These are phyloP conservation scores for Penicillium crustosum DNA, from an alignment of 2,329 filamentous ascomycete species.

Conservation along the genomic window DNA sequence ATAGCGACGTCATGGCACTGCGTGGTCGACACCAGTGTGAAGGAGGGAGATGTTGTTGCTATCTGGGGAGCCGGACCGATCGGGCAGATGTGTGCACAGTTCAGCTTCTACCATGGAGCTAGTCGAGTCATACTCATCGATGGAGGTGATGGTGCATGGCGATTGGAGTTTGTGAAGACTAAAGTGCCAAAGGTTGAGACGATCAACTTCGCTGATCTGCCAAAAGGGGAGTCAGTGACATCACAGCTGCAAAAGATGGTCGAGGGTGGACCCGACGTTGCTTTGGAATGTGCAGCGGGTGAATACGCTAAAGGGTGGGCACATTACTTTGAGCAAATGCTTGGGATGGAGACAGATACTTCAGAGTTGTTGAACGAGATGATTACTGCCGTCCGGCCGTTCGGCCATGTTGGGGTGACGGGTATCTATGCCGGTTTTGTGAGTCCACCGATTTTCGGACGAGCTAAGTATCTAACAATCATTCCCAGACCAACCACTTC, in stretches of 20 bases:
- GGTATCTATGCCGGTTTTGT: slow-evolving; percentile 65
- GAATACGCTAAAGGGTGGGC: slow-evolving; percentile 64
- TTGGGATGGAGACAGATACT: slow-evolving; percentile 79
- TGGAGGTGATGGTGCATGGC: slow-evolving; percentile 59
- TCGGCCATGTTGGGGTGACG: slow-evolving; percentile 71
- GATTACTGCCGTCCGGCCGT: slow-evolving; percentile 55
- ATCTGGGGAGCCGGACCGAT: slow-evolving; percentile 88
- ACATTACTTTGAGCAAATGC: slow-evolving; percentile 58
- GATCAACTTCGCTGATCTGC: slow-evolving; percentile 67
- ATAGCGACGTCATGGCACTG: slow-evolving; percentile 76
- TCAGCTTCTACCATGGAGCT: slow-evolving; percentile 69
- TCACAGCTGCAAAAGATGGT: slow-evolving; percentile 71
- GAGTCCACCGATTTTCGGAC: slow-evolving; percentile 30
- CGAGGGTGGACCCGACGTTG: slow-evolving; percentile 71
- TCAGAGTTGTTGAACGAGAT: slow-evolving; percentile 61
- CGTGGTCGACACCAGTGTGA: slow-evolving; percentile 81
- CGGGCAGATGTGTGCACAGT: slow-evolving; percentile 72
- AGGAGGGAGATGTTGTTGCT: slow-evolving; percentile 72
- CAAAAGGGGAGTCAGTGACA: slow-evolving; percentile 64
- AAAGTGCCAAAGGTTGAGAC: slow-evolving; percentile 66
- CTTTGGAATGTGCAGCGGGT: slow-evolving; percentile 66
- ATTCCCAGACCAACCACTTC: slow-evolving; percentile 69
- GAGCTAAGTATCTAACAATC: not conserved
- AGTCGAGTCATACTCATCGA: slow-evolving; percentile 77
- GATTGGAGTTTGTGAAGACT: slow-evolving; percentile 66